Base-by-base conservation (phyloP, 345 rosid species). In the Trapa bicornis region DNA sequence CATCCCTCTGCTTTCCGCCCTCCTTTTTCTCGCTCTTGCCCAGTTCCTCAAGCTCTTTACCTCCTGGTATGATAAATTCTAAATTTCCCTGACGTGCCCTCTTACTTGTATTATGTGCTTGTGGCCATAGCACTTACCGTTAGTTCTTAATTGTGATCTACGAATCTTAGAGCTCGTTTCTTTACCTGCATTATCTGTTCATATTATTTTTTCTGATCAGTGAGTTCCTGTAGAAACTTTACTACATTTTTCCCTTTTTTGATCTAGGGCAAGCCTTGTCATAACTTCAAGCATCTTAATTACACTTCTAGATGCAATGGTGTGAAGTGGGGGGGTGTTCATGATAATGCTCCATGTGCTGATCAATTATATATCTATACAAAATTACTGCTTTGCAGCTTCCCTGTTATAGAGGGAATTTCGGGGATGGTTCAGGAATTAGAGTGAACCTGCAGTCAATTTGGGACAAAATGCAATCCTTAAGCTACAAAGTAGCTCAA, bases 31-130 rank as follows among this genome's bases (percentile, higher is more conserved):
- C 32, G 68, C 85, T 50, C 70, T 81, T 50, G 85, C 87, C 47
- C 87, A 83, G 80, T 83, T 79, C 68, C 78, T 81, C 79, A 83
- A 83, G 78, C 74, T 72, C 58, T 79, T 83, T 80, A 80, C 87
- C 65, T 70, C 81, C 64, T 81, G 87, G 87, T 83, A 72, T 52
- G 68, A 22, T 14, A 5, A 17, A 13, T 29, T 38, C 14, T 9
- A 54, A 56, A 48, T 41, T 41, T 41, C 43, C 43, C 43, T 41
- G 6, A 4, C 7, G 1, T 41, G 43, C 29, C 29, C 29, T 22
- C 29, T 22, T 22, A 22, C 29, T 22, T 22, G 29, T 22, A 22
- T 22, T 22, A 22, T 22, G 29, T 22, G 29, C 29, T 22, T 22
- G 29, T 22, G 29, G 29, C 29, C 29, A 22, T 22, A 22, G 29